A percentile compares a stretch with the other conserved stretches of the same genome.
phyloP scores from a whole-genome alignment of 2,329 filamentous ascomycete genomes.

The Epichloe hybrida region DNA sequence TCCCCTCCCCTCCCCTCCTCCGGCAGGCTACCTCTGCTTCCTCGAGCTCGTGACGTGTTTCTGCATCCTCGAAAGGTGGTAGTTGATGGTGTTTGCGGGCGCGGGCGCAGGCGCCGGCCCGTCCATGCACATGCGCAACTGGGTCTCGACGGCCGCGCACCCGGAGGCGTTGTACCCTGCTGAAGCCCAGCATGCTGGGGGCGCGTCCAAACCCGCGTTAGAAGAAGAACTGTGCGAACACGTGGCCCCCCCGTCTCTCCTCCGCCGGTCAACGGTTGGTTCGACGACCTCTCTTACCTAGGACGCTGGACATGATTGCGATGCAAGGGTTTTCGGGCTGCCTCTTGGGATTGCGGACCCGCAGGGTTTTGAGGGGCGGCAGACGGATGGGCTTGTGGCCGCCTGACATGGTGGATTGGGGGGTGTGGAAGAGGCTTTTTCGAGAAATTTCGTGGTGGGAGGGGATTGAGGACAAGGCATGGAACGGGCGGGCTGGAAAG shows the following conservation, averaged over 20 bases:
- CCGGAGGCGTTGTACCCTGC: conserved; percentile 52
- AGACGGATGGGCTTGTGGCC: conserved; percentile 40
- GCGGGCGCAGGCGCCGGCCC: conserved; percentile 39
- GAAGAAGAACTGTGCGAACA: background rate
- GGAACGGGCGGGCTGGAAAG: too few relatives aligned
- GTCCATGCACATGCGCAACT: conserved; percentile 66
- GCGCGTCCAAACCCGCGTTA: background rate
- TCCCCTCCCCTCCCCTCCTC: too few relatives aligned
- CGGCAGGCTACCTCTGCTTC: conserved; percentile 18
- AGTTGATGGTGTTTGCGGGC: conserved; percentile 72
- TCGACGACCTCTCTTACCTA: conserved; percentile 28
- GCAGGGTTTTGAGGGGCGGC: conserved; percentile 40
- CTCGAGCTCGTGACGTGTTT: conserved; percentile 45
- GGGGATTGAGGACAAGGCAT: too few relatives aligned
- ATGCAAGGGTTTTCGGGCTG: conserved; percentile 38
- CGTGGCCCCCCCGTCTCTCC: too few relatives aligned
- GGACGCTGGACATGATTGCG: conserved; percentile 42
- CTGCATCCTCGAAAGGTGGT: conserved; percentile 71
- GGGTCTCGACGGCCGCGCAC: conserved; percentile 44
- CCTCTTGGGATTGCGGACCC: conserved; percentile 39
- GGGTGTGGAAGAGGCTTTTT: too few relatives aligned
- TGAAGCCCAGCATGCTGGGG: conserved; percentile 69
- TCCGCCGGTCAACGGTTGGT: too few relatives aligned
- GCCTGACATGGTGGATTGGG: conserved; percentile 25
- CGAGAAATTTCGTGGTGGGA: too few relatives aligned